Evolutionary conservation across 805 yeast species (phyloP).

Genomic region (Pichia cephalocereana): DNA sequence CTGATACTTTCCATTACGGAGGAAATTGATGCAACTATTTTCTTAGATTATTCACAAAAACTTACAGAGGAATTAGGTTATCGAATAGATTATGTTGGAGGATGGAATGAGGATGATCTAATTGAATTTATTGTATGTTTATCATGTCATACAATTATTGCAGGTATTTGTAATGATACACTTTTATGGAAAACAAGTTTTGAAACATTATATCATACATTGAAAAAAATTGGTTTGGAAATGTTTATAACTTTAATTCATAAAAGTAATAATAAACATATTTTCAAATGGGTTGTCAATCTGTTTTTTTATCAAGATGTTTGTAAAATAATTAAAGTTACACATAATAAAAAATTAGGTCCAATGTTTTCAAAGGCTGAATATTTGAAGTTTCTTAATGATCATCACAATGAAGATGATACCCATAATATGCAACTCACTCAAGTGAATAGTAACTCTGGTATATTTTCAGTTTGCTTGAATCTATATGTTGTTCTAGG

Average conservation of each 20-base stretch:
- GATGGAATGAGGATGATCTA: conserved; percentile 6
- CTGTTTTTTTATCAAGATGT: conserved; percentile 20
- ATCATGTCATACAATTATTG: conserved; percentile 12
- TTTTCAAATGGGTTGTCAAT: conserved; percentile 13
- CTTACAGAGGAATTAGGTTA: neutral
- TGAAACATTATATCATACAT: conserved; percentile 9
- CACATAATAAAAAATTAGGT: conserved; percentile 12
- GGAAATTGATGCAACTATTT: neutral
- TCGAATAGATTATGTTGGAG: neutral
- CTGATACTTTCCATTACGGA: conserved; percentile 8
- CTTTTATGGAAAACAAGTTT: conserved; percentile 16
- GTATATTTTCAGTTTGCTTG: conserved; percentile 12
- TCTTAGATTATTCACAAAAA: neutral
- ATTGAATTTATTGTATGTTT: conserved; percentile 12
- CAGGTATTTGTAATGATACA: conserved; percentile 14
- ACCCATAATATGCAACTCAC: no score
- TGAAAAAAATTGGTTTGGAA: conserved; percentile 11
- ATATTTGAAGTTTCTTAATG: conserved; percentile 9
- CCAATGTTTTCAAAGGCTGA: conserved; percentile 17
- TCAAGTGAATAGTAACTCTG: no score
- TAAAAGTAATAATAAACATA: conserved; percentile 3
- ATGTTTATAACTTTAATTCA: conserved; percentile 6
- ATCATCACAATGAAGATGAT: neutral
- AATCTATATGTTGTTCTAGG: conserved; percentile 15
- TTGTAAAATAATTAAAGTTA: conserved; percentile 15